Evolutionary conservation across 352 stramenopile genomes (phyloP).

Genomic region (Phytophthora sp.): DNA sequence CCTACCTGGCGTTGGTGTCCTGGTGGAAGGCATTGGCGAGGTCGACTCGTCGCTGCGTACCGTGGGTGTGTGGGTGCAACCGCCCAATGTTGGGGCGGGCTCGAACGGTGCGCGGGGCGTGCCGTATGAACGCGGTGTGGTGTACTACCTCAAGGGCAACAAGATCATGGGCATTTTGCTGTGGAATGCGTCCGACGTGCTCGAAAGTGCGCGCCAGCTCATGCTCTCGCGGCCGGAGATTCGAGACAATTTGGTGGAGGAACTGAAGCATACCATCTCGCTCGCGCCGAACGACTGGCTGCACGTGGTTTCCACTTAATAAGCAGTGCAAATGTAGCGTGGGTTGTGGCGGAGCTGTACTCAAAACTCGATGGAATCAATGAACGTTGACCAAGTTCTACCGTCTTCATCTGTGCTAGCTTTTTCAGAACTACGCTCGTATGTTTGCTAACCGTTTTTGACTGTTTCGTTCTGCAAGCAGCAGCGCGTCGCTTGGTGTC

Average conservation of each 20-base stretch:
- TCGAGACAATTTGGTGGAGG: constrained; percentile 74
- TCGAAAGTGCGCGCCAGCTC: constrained; percentile 86
- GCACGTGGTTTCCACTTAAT: constrained; percentile 62
- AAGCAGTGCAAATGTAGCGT: constrained; percentile 3
- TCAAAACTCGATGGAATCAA: constrained; percentile 12
- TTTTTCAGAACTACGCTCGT: no score
- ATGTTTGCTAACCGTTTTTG: constrained; percentile 4
- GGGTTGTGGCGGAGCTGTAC: constrained; percentile 2
- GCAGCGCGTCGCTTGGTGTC: neutral
- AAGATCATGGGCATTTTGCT: constrained; percentile 91
- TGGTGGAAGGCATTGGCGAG: constrained; percentile 87
- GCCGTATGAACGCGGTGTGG: constrained; percentile 80
- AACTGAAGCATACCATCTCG: constrained; percentile 84
- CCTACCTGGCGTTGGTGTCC: constrained; percentile 70
- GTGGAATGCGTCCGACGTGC: constrained; percentile 89
- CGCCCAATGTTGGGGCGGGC: constrained; percentile 19
- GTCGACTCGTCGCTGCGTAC: constrained; percentile 81
- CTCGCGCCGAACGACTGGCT: constrained; percentile 91
- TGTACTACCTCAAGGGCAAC: constrained; percentile 92
- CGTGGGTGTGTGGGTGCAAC: constrained; percentile 86
- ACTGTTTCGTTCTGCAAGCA: constrained; percentile 12
- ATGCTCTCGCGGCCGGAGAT: constrained; percentile 75
- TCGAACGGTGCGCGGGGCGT: constrained; percentile 9
- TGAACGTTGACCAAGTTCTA: constrained; percentile 16
- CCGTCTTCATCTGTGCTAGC: neutral